A percentile compares a stretch with the other conserved stretches of the same genome.
Conservation (phyloP, 257 asterid species). For the Capsicum pubescens region DNA sequence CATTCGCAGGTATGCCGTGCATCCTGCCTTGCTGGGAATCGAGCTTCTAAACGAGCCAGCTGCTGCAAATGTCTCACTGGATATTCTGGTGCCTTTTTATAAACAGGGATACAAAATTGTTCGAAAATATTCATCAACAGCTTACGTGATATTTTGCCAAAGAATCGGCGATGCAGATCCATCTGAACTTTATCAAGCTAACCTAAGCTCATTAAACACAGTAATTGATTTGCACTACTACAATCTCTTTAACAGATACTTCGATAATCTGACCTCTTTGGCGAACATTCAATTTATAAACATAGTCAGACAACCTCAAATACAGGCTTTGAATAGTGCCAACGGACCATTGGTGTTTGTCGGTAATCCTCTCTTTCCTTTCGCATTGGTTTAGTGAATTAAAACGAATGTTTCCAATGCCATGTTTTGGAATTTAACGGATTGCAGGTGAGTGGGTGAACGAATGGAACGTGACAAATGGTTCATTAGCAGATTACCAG, state of each 20-base stretch:
- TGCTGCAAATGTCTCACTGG: slow-evolving; percentile 63
- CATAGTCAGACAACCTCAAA: slow-evolving; percentile 59
- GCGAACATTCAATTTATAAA: slow-evolving; percentile 64
- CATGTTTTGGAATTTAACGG: not conserved
- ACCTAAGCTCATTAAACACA: slow-evolving; percentile 59
- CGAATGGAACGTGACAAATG: slow-evolving; percentile 66
- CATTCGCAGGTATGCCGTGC: slow-evolving; percentile 61
- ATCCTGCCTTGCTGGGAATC: slow-evolving; percentile 78
- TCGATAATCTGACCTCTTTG: slow-evolving; percentile 53
- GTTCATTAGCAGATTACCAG: slow-evolving; percentile 61
- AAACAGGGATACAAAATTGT: slow-evolving; percentile 68
- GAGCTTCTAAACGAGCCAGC: slow-evolving; percentile 87
- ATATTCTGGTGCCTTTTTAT: slow-evolving; percentile 63
- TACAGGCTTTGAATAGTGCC: slow-evolving; percentile 64
- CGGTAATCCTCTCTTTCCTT: slow-evolving; percentile 43
- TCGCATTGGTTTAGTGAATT: not conserved
- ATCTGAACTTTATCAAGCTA: slow-evolving; percentile 70
- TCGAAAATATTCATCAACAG: slow-evolving; percentile 66
- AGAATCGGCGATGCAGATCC: slow-evolving; percentile 77
- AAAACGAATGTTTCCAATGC: not conserved
- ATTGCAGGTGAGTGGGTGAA: slow-evolving; percentile 86
- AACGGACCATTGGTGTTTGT: slow-evolving; percentile 80
- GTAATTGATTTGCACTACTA: slow-evolving; percentile 82
- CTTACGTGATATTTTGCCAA: slow-evolving; percentile 80
- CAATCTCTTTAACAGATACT: slow-evolving; percentile 66